Evolutionary conservation across 345 rosid species (phyloP), one percentile per base, ranked within the genome.

Genomic region (Isatis tinctoria): DNA sequence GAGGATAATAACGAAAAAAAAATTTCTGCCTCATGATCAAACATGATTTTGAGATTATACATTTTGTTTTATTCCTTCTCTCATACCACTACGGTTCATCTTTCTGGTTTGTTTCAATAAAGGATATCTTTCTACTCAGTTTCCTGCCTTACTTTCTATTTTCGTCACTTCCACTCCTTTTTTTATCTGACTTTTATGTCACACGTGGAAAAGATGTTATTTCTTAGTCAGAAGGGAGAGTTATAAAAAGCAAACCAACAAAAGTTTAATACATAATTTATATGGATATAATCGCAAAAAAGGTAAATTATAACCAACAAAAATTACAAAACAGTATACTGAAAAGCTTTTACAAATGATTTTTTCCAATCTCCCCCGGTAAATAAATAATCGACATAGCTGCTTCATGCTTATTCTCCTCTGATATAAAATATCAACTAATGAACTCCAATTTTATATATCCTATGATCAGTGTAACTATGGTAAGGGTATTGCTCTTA

Each of bases 1-100:
- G 80, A 47, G 43, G 75, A 56, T 76, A 64, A 70, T 64, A 40
- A 76, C 80, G 72, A 76, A 45, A 63, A 75, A 18, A 8, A 17
- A 4, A 2, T 6, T 11, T n/a, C 14, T 8, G 64, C 80, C 70
- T 63, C 66, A 27, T 75, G 60, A 59, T 51, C 63, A 45, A 22
- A 35, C 80, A 56, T 76, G 20, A 64, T 54, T 70, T 57, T 54
- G 64, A 26, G 71, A 70, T 56, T 56, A 35, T 64, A 57, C 51
- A 40, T 18, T 76, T 63, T 70, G 72, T 64, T 47, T 45, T 45
- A 60, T 64, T 56, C 70, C 53, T 28, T 54, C 32, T 48, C 47
- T 27, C 24, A 35, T 11, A 43, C 65, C 8, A 13, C 24, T 54
- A 16, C 48, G 18, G 74, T 70, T 59, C 35, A 44, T 45, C 39